Evolutionary conservation across 176 grass and related monocot genomes (phyloP).

Genomic region (Thinopyrum elongatum): DNA sequence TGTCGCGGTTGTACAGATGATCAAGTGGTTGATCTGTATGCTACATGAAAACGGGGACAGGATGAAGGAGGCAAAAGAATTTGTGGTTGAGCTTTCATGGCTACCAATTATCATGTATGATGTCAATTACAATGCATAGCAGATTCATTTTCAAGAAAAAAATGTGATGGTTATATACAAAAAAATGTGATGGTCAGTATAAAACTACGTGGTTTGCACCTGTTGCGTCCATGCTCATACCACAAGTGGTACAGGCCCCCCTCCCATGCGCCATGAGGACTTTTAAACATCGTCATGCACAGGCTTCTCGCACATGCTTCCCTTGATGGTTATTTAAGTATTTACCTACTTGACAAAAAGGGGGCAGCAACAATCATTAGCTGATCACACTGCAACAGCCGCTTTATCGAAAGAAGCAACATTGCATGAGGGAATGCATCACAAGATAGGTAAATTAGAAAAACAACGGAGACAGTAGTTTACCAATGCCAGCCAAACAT

Average conservation of each 20-base stretch:
- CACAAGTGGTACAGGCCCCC: conserved; percentile 32
- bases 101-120: background rate
- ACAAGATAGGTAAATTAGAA: background rate
- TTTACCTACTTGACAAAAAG: conserved; percentile 32
- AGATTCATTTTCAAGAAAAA: background rate
- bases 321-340: conserved; percentile 50
- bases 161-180: background rate
- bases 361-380: conserved; percentile 51
- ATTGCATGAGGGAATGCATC: conserved; percentile 29
- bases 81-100: background rate
- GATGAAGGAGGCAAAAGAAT: background rate
- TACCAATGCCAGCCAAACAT: background rate
- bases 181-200: background rate
- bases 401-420: conserved; percentile 47
- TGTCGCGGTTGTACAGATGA: conserved; percentile 21
- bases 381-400: conserved; percentile 45
- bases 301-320: conserved; percentile 45
- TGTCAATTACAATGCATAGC: background rate
- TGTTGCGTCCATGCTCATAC: conserved; percentile 34
- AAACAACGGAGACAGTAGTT: conserved; percentile 12
- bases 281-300: conserved; percentile 49
- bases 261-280: conserved; percentile 57
- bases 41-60: conserved; percentile 7
- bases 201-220: conserved; percentile 18
- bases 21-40: conserved; percentile 18